Percentiles rank a stretch among this genome's conserved stretches.
phyloP scores from a whole-genome alignment of 2,329 filamentous ascomycete species.

The Ascochyta viciae-villosae region DNA sequence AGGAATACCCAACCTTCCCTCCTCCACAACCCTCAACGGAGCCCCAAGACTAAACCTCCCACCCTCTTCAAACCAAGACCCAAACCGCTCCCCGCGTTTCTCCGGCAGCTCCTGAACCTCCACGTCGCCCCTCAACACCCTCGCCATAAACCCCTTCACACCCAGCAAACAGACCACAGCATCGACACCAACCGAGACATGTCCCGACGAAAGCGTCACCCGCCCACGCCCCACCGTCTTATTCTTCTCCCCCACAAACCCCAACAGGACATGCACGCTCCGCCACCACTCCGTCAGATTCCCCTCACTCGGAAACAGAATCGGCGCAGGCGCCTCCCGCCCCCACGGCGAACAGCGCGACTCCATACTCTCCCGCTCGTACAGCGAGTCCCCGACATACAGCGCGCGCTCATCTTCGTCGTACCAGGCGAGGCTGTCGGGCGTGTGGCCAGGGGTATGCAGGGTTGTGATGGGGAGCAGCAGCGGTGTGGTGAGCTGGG shows the following conservation, averaged over 20 bases:
- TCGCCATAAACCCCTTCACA: conserved; percentile 14
- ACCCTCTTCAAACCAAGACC: conserved; percentile 1
- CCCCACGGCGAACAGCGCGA: neutral
- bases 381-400: conserved; percentile 19
- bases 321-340: conserved; percentile 6
- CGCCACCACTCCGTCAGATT: conserved; percentile 18
- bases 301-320: conserved; percentile 20
- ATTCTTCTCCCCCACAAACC: conserved; percentile 5
- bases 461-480: conserved; percentile 11
- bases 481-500: neutral
- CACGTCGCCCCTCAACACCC: conserved; percentile 18
- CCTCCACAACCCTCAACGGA: conserved; percentile 7
- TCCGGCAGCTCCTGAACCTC: conserved; percentile 1
- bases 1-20: conserved; percentile 1
- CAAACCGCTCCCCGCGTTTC: conserved; percentile 14
- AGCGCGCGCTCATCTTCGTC: conserved; percentile 15
- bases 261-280: conserved; percentile 6
- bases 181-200: conserved; percentile 15
- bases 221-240: neutral
- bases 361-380: conserved; percentile 4
- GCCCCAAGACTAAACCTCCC: conserved; percentile 10
- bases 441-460: conserved; percentile 22
- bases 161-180: conserved; percentile 8
- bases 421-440: conserved; percentile 20
- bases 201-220: conserved; percentile 14